These are phyloP conservation scores for Lindgomyces ingoldianus DNA, from an alignment of 495 filamentous ascomycete species.

Conservation along the genomic window DNA sequence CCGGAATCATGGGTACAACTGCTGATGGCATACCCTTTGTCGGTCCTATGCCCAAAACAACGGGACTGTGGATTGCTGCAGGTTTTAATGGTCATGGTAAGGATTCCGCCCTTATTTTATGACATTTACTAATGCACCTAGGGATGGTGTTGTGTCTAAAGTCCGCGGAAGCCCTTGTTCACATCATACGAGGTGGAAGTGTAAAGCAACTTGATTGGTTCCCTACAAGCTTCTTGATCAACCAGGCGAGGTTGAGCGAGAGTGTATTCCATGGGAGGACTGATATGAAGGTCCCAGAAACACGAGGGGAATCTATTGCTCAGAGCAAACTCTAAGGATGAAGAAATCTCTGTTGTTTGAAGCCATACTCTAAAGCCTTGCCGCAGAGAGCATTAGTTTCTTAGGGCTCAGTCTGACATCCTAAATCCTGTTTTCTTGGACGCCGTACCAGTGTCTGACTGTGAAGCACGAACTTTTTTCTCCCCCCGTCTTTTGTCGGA, in stretches of 20 bases:
- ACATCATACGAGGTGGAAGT: constrained; percentile 51
- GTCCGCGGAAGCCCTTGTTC: constrained; percentile 55
- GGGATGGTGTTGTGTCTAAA: constrained; percentile 58
- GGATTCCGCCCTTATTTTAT: not conserved
- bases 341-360: not conserved
- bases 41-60: constrained; percentile 41
- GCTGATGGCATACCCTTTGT: constrained; percentile 61
- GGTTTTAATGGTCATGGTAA: constrained; percentile 60
- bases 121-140: not conserved
- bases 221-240: constrained; percentile 52
- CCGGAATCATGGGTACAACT: constrained; percentile 62
- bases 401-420: not conserved
- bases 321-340: not conserved
- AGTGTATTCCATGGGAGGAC: constrained; percentile 49
- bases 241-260: constrained; percentile 47
- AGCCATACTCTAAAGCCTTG: not conserved
- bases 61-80: constrained; percentile 53
- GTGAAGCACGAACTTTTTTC: too few species aligned
- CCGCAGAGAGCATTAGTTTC: too few species aligned
- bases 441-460: too few species aligned
- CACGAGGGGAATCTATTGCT: constrained; percentile 1
- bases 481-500: too few species aligned
- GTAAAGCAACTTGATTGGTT: constrained; percentile 51
- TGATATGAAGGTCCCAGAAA: constrained; percentile 27
- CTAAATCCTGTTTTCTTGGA: too few species aligned